Evolutionary conservation across 371 early-diverging fungal genomes (phyloP).

Genomic region (Lichtheimia corymbifera): DNA sequence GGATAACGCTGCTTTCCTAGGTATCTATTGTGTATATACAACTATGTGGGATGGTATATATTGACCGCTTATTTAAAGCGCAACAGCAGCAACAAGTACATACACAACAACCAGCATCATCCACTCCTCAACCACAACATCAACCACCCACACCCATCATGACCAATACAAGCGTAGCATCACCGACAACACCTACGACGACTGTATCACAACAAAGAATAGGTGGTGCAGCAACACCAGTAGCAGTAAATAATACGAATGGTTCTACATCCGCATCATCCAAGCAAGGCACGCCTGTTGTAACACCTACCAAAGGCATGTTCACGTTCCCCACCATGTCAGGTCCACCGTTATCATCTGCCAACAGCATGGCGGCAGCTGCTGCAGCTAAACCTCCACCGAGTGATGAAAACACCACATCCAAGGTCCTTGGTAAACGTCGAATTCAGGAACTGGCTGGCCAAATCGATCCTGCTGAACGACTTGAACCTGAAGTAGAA

Average conservation of each 20-base stretch:
- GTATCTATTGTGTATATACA: no score
- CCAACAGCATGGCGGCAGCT: background rate
- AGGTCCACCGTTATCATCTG: conserved; percentile 6
- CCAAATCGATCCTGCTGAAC: conserved; percentile 85
- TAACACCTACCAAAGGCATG: conserved; percentile 17
- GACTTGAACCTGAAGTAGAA: conserved; percentile 88
- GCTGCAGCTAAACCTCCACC: conserved; percentile 5
- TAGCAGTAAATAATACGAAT: conserved; percentile 6
- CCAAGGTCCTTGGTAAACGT: conserved; percentile 71
- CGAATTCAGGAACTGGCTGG: conserved; percentile 87
- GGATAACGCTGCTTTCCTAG: background rate
- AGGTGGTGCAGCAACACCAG: background rate
- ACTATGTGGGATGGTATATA: no score
- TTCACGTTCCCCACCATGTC: conserved; percentile 12
- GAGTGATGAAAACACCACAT: conserved; percentile 33
- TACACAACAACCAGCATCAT: conserved; percentile 10
- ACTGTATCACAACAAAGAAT: background rate
- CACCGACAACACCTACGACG: no score
- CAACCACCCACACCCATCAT: conserved; percentile 6
- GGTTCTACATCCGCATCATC: conserved; percentile 18
- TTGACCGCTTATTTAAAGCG: background rate
- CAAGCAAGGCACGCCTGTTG: conserved; percentile 12
- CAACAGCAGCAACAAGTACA: conserved; percentile 5
- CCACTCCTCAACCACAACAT: conserved; percentile 10
- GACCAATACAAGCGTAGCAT: no score